A percentile compares a stretch with the other conserved stretches of the same genome.
Evolutionary conservation across 1,284 basidiomycete species (phyloP).

Genomic region (Puccinia coronata): DNA sequence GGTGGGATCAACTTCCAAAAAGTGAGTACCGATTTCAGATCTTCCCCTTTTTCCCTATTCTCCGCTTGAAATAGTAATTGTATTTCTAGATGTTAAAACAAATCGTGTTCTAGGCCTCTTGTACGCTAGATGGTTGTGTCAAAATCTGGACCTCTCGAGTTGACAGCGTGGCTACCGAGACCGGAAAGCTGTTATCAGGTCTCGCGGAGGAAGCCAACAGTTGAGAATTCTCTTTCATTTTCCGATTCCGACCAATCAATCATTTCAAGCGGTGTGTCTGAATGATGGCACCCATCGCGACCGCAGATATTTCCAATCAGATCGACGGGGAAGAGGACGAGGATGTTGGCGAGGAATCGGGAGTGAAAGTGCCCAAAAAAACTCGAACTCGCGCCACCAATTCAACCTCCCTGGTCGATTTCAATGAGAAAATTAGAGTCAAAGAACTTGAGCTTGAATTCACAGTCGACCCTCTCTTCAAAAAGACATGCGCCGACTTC

Average conservation of each 20-base stretch:
- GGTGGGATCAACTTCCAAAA: constrained; percentile 56
- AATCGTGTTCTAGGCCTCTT: constrained; percentile 77
- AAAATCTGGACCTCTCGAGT: constrained; percentile 99
- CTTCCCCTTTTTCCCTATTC: background rate
- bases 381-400: constrained; percentile 57
- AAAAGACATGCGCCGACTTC: constrained; percentile 96
- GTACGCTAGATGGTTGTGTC: constrained; percentile 96
- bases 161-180: constrained; percentile 94
- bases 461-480: constrained; percentile 92
- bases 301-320: constrained; percentile 55
- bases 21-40: constrained; percentile 2
- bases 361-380: constrained; percentile 61
- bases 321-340: constrained; percentile 63
- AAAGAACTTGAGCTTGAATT: constrained; percentile 87
- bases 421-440: constrained; percentile 74
- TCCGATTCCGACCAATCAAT: background rate
- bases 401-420: constrained; percentile 71
- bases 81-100: constrained; percentile 5
- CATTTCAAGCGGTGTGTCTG: constrained; percentile 36
- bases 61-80: constrained; percentile 22
- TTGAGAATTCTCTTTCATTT: constrained; percentile 10
- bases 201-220: constrained; percentile 66
- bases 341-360: constrained; percentile 65
- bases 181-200: constrained; percentile 90
- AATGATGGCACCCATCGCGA: background rate